Percentiles rank a stretch among this genome's conserved stretches.
Evolutionary conservation across 345 rosid genomes (phyloP).

Genomic region (Eucalyptus tenuipes): DNA sequence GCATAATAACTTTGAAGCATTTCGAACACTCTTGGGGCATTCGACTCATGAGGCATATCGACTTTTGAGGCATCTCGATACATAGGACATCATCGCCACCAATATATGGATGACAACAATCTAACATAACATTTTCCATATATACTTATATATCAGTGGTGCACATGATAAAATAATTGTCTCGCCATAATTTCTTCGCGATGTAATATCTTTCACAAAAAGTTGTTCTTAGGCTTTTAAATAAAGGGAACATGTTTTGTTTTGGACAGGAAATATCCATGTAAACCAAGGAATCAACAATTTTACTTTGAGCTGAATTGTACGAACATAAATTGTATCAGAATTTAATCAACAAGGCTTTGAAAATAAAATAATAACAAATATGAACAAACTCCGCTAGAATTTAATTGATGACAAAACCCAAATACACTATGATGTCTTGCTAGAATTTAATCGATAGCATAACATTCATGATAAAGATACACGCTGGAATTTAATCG

Average conservation of each 20-base stretch:
- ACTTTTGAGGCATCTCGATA: neutral
- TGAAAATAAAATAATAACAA: too few relatives aligned
- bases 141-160: neutral
- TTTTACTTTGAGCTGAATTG: neutral
- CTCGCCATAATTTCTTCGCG: rapidly evolving
- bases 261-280: neutral
- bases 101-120: neutral
- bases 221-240: too few relatives aligned
- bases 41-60: neutral
- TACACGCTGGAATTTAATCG: too few relatives aligned
- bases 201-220: neutral
- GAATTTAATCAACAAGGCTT: neutral
- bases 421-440: neutral
- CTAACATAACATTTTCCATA: neutral
- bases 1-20: neutral
- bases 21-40: neutral
- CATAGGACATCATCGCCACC: neutral
- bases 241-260: neutral
- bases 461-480: neutral
- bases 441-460: too few relatives aligned
- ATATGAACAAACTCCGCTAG: too few relatives aligned
- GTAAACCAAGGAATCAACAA: neutral
- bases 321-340: too few relatives aligned
- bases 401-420: neutral
- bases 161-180: neutral